Evolutionary conservation across 805 yeast genomes (phyloP).

Genomic region (Lachancea kluyveri): DNA sequence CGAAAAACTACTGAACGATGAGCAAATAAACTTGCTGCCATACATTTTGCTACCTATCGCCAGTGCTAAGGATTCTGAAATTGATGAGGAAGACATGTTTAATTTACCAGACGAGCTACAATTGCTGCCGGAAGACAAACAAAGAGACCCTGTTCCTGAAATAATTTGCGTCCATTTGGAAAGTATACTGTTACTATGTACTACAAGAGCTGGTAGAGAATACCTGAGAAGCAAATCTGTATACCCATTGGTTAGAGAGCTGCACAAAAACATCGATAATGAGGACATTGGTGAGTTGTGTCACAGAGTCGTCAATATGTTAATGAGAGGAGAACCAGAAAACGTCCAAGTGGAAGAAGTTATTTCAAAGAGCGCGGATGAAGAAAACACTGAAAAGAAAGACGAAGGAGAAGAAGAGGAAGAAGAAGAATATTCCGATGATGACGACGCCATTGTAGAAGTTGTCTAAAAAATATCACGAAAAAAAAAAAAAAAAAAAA

Average conservation of each 20-base stretch:
- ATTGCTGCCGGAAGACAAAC: conserved; percentile 65
- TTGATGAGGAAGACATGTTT: conserved; percentile 79
- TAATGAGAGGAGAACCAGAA: conserved; percentile 82
- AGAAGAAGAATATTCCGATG: conserved; percentile 19
- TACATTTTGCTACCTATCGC: conserved; percentile 78
- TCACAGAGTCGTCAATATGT: conserved; percentile 80
- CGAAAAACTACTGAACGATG: conserved; percentile 49
- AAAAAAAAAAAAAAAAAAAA: conserved; percentile 1
- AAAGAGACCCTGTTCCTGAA: conserved; percentile 64
- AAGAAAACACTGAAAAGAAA: conserved; percentile 35
- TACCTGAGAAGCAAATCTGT: conserved; percentile 73
- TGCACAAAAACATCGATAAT: conserved; percentile 54
- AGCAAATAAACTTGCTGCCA: conserved; percentile 67
- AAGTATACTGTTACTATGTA: conserved; percentile 69
- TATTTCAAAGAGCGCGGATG: conserved; percentile 41
- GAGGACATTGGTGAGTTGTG: conserved; percentile 58
- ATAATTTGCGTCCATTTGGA: conserved; percentile 72
- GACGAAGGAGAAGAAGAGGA: conserved; percentile 22
- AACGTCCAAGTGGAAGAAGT: conserved; percentile 41
- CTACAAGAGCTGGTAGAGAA: conserved; percentile 70
- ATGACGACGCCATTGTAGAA: conserved; percentile 31
- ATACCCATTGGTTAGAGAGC: conserved; percentile 79
- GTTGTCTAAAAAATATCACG: conserved; percentile 23
- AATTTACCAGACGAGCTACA: conserved; percentile 86
- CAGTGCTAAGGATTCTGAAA: conserved; percentile 60